A percentile compares a stretch with the other conserved stretches of the same genome.
Conservation (phyloP, 1,284 basidiomycete genomes). For the Exobasidium rhododendri region DNA sequence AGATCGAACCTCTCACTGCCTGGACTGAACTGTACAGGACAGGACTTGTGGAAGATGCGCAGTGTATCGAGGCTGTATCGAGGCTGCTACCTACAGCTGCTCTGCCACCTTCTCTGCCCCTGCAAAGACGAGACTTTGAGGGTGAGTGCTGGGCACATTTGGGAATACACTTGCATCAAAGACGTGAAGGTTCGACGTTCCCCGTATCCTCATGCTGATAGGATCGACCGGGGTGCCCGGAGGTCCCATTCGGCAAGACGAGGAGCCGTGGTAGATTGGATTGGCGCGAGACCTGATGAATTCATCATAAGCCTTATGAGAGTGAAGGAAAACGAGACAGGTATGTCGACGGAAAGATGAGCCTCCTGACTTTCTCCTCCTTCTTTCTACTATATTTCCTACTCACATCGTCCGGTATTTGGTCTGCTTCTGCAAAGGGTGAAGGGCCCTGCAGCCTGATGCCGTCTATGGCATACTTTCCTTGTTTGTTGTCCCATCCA, state of each 20-base stretch:
- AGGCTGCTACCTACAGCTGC: too few relatives aligned
- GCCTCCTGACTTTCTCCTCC: too few relatives aligned
- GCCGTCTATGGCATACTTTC: not conserved
- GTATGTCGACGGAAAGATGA: too few relatives aligned
- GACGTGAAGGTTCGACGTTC: conserved; percentile 31
- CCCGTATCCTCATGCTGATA: conserved; percentile 26
- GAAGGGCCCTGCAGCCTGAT: not conserved
- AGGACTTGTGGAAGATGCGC: too few relatives aligned
- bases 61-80: too few relatives aligned
- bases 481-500: conserved; percentile 9
- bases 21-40: too few relatives aligned
- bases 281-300: conserved; percentile 2
- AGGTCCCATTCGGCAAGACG: conserved; percentile 23
- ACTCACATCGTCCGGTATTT: conserved; percentile 3
- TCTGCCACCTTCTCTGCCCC: conserved; percentile 30
- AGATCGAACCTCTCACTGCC: too few relatives aligned
- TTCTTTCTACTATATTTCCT: too few relatives aligned
- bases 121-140: conserved; percentile 33
- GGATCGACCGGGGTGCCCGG: conserved; percentile 31
- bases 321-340: not conserved
- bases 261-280: conserved; percentile 13
- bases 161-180: conserved; percentile 45
- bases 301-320: conserved; percentile 5
- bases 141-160: conserved; percentile 38
- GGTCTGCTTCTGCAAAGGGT: conserved; percentile 10